Conservation (phyloP, 768 basidiomycete genomes). For the Boletus fagicola region DNA sequence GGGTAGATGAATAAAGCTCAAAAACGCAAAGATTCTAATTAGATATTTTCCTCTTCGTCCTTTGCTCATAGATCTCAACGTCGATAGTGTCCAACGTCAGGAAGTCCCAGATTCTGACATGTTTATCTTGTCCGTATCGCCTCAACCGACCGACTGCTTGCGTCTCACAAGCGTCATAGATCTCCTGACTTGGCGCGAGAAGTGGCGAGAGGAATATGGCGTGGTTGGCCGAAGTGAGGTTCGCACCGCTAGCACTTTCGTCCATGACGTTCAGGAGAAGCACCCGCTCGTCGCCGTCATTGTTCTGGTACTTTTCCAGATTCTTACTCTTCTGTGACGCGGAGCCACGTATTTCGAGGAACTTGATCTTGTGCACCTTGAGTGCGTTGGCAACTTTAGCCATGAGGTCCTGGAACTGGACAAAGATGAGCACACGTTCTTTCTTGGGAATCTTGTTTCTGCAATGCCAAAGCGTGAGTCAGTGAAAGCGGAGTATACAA, state of each 20-base stretch:
- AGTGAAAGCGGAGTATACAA: background rate
- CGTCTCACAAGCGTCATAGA: slow-evolving; percentile 80
- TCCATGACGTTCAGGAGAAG: slow-evolving; percentile 91
- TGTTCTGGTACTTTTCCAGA: slow-evolving; percentile 83
- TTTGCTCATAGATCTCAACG: slow-evolving; percentile 72
- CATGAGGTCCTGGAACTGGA: slow-evolving; percentile 95
- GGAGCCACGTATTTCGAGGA: slow-evolving; percentile 78
- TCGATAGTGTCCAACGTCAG: slow-evolving; percentile 88
- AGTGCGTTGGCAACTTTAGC: slow-evolving; percentile 87
- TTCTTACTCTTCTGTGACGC: slow-evolving; percentile 77
- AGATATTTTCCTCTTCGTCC: slow-evolving; percentile 28
- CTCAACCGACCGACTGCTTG: slow-evolving; percentile 83
- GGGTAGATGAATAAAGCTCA: slow-evolving; percentile 3
- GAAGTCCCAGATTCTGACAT: slow-evolving; percentile 80
- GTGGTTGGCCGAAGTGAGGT: slow-evolving; percentile 90
- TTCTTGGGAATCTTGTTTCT: slow-evolving; percentile 68
- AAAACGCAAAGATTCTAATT: slow-evolving; percentile 20
- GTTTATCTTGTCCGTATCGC: slow-evolving; percentile 79
- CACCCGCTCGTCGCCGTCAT: slow-evolving; percentile 71
- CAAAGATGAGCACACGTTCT: slow-evolving; percentile 87
- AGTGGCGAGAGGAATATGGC: slow-evolving; percentile 94
- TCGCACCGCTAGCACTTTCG: slow-evolving; percentile 91
- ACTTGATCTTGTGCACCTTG: slow-evolving; percentile 64
- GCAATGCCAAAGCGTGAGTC: background rate
- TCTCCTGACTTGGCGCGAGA: slow-evolving; percentile 75